These are phyloP conservation scores for Taphrina deformans DNA, from an alignment of 1,139 yeast species.

Conservation along the genomic window DNA sequence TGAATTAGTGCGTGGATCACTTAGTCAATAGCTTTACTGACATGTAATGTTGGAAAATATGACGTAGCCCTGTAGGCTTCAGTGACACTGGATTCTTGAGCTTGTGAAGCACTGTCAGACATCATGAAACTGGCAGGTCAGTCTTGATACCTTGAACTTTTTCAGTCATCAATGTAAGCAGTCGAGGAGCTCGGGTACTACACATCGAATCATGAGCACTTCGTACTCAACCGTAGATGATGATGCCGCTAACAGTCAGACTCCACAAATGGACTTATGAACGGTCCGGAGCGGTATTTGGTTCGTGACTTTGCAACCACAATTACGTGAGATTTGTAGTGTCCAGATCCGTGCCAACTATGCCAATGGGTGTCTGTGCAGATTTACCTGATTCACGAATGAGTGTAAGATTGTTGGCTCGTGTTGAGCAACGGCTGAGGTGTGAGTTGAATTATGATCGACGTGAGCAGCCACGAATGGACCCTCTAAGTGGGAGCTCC, in stretches of 20 bases:
- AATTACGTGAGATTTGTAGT: too few relatives aligned
- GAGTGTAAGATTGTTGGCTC: background rate
- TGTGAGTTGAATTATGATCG: background rate
- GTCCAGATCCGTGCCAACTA: too few relatives aligned
- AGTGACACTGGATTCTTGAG: background rate
- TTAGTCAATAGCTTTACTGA: too few relatives aligned
- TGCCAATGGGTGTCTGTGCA: too few relatives aligned
- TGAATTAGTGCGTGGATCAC: background rate
- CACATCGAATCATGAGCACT: background rate
- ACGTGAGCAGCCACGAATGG: conserved; percentile 8
- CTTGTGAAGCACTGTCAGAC: conserved; percentile 1
- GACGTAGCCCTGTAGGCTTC: background rate
- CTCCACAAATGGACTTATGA: too few relatives aligned
- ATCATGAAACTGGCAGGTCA: background rate
- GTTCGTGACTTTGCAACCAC: too few relatives aligned
- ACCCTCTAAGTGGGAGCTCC: background rate
- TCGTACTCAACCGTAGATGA: too few relatives aligned
- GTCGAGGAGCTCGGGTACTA: background rate
- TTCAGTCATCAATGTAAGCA: too few relatives aligned
- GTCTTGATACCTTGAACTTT: too few relatives aligned
- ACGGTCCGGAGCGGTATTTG: too few relatives aligned
- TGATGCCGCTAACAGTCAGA: too few relatives aligned
- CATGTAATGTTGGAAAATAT: conserved; percentile 5
- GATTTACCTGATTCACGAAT: too few relatives aligned
- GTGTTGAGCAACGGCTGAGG: background rate